A percentile compares a stretch with the other conserved stretches of the same genome.
phyloP scores from a whole-genome alignment of 1,139 yeast species.

The Candida tetrigidarum region DNA sequence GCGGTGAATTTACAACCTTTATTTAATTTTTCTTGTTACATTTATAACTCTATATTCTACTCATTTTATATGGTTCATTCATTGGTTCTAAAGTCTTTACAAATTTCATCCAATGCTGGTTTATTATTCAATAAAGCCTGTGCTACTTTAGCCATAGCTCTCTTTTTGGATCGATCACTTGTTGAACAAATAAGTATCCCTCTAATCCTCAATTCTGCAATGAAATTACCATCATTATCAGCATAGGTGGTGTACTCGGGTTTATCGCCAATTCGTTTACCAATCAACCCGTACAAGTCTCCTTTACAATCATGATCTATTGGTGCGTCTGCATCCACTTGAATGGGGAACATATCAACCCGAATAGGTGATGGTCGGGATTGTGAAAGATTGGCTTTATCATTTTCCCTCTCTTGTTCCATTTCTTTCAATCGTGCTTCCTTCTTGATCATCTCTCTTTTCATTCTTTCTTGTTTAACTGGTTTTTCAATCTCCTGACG shows the following conservation, averaged over 20 bases:
- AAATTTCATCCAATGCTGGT: conserved; percentile 27
- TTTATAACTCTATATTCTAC: background rate
- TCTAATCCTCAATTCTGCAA: conserved; percentile 41
- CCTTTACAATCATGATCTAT: conserved; percentile 44
- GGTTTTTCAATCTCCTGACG: conserved; percentile 59
- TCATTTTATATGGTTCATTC: background rate
- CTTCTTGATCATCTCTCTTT: conserved; percentile 10
- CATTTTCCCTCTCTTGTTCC: conserved; percentile 25
- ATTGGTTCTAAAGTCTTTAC: conserved; percentile 14
- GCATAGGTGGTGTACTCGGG: conserved; percentile 40
- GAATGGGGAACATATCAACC: conserved; percentile 28
- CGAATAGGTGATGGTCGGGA: conserved; percentile 19
- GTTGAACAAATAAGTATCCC: conserved; percentile 42
- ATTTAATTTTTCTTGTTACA: too few species aligned
- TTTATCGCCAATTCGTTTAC: conserved; percentile 38
- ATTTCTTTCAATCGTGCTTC: conserved; percentile 10
- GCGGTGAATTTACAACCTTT: too few species aligned
- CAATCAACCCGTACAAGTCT: conserved; percentile 47
- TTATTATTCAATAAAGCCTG: conserved; percentile 44
- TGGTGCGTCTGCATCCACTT: conserved; percentile 28
- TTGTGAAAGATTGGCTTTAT: conserved; percentile 2
- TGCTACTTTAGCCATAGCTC: conserved; percentile 53
- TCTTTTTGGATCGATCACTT: conserved; percentile 45
- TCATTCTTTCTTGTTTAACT: conserved; percentile 11
- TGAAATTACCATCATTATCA: background rate